phyloP scores from a whole-genome alignment of 169 alveolate species.

The Plasmodium gonderi region DNA sequence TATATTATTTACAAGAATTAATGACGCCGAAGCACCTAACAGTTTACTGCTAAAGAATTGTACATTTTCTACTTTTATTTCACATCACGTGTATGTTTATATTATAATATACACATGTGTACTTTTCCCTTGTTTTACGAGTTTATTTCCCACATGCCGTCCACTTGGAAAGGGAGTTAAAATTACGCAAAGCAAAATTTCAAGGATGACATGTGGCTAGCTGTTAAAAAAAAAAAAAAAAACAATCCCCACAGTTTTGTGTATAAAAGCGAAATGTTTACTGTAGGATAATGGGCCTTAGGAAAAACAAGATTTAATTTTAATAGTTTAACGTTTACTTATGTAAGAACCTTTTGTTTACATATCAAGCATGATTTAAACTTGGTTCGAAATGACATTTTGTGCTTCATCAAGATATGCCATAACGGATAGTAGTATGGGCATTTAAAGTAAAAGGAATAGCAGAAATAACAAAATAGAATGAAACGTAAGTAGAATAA shows the following conservation, averaged over 20 bases:
- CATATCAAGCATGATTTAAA: neutral
- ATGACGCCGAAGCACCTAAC: neutral
- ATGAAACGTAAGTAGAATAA: neutral
- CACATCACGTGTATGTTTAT: neutral
- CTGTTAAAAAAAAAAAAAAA: neutral
- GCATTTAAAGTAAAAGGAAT: neutral
- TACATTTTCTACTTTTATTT: neutral
- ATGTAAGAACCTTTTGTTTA: neutral
- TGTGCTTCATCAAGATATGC: conserved; percentile 8
- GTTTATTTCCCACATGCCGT: neutral
- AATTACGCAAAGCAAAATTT: neutral
- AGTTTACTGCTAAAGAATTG: neutral
- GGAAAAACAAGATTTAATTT: neutral
- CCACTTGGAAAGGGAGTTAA: neutral
- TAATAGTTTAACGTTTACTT: neutral
- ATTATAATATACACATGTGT: neutral
- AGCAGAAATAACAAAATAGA: neutral
- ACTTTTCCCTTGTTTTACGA: neutral
- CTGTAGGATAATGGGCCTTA: neutral
- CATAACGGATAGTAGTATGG: neutral
- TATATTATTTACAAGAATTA: too few relatives aligned
- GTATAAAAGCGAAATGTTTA: neutral
- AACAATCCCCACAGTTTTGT: neutral
- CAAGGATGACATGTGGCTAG: neutral
- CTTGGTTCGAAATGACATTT: neutral